Conservation (phyloP, 306 rosid genomes). For the Prosopis cineraria region DNA sequence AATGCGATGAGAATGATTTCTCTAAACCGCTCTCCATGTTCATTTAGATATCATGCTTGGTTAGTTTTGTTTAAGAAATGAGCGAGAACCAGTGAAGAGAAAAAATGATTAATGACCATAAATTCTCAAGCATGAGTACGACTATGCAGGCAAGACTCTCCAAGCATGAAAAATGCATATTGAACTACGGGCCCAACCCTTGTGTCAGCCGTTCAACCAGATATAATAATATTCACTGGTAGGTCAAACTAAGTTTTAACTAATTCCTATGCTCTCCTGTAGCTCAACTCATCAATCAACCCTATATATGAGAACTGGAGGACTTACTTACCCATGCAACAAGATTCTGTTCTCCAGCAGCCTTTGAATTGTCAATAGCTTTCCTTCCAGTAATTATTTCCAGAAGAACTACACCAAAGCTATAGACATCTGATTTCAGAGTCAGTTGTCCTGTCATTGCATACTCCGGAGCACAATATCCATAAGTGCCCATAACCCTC, state of each 20-base stretch:
- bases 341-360: conserved; percentile 90
- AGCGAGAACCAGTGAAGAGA: neutral
- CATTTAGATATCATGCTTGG: neutral
- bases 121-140: conserved; percentile 4
- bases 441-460: conserved; percentile 96
- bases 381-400: conserved; percentile 95
- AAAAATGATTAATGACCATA: conserved; percentile 13
- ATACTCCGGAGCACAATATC: conserved; percentile 98
- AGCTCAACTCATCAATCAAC: conserved; percentile 25
- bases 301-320: neutral
- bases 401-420: conserved; percentile 95
- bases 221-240: conserved; percentile 1
- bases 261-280: neutral
- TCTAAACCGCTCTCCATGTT: neutral
- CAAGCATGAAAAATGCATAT: neutral
- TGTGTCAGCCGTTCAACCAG: conserved; percentile 20
- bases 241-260: neutral
- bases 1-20: neutral
- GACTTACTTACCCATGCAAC: conserved; percentile 88
- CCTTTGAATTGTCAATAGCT: conserved; percentile 77
- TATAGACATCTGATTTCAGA: conserved; percentile 90
- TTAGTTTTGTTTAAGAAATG: neutral
- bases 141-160: neutral
- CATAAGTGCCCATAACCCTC: conserved; percentile 97
- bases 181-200: neutral